Percentiles rank a stretch among this genome's conserved stretches.
phyloP scores from a whole-genome alignment of 768 basidiomycete genomes.

The Tubosaeta sp. region DNA sequence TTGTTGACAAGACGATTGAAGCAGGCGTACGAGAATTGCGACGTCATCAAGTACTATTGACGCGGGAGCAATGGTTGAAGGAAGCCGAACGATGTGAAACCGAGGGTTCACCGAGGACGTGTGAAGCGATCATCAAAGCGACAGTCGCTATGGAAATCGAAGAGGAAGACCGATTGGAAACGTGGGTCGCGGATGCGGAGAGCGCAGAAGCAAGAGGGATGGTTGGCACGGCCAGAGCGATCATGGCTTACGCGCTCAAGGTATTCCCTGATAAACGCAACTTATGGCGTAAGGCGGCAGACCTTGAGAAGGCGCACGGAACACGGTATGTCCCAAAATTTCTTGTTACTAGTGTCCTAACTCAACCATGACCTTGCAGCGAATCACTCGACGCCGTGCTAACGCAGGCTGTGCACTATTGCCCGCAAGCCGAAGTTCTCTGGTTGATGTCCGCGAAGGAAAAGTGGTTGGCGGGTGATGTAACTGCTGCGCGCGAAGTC shows the following conservation, averaged over 20 bases:
- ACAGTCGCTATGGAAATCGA: conserved; percentile 92
- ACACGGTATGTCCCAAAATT: conserved; percentile 49
- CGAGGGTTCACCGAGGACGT: conserved; percentile 81
- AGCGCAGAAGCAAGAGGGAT: conserved; percentile 66
- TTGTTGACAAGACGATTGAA: conserved; percentile 88
- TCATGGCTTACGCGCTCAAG: conserved; percentile 86
- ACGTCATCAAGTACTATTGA: conserved; percentile 78
- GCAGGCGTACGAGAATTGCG: conserved; percentile 74
- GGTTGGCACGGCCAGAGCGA: conserved; percentile 81
- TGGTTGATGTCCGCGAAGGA: conserved; percentile 99
- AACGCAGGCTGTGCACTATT: conserved; percentile 78
- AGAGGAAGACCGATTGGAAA: conserved; percentile 87
- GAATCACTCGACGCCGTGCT: conserved; percentile 82
- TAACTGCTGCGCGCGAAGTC: conserved; percentile 85
- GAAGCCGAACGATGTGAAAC: conserved; percentile 90
- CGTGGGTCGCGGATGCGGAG: conserved; percentile 92
- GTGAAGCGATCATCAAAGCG: conserved; percentile 93
- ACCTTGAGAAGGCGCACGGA: conserved; percentile 90
- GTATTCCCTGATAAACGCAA: conserved; percentile 83
- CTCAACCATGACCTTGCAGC: conserved; percentile 32
- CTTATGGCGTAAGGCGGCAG: conserved; percentile 91
- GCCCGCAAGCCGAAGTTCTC: conserved; percentile 91
- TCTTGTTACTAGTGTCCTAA: background rate
- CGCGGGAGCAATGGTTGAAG: conserved; percentile 91
- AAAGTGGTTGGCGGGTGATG: conserved; percentile 88